Base-by-base conservation (phyloP, 768 basidiomycete genomes). In the Lyophyllum decastes region DNA sequence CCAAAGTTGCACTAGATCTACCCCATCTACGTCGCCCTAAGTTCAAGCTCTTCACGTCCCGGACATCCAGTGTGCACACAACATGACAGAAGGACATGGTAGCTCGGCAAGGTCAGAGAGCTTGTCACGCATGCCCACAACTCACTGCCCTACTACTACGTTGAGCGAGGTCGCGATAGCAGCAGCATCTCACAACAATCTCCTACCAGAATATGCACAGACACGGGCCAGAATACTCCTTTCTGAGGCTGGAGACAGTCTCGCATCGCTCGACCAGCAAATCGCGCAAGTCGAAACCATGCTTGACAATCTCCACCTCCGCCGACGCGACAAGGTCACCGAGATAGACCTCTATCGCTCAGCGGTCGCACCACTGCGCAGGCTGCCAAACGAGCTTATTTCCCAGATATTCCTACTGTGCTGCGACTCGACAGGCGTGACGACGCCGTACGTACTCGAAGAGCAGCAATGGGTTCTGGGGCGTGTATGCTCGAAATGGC, bases 401-500 rank as follows among this genome's bases (percentile, higher is more conserved):
- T 44, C 53, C 8, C 21, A 50, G 7, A 55, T 59, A 21, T 59
- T 59, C 53, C 2, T 53, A 16, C 38, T 45, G 10, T 59, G 53
- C 48, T 59, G 53, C 24, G 33, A 38, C 27, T 30, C 30, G 10
- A 7, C 22, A 8, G 10, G 6, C 17, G 48, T 59, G 2, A 26
- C 41, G 12, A 30, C 43, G 2, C 27, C 41, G 2, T 40, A 44
- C 24, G 3, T 24, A 22, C 41, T 44, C 2, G 12, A 49, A 12
- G 25, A 51, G 27, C 53, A 49, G 27, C 53, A 44, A 14, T 52
- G 48, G 41, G 38, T 38, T 16, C 26, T 59, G 3, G 48, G 53
- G 11, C 38, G 26, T 4, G 54, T 59, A 12, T 59, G 53, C 21
- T 41, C 41, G 6, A 59, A 55, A 55, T 59, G 58, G 58, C 38